Evolutionary conservation across 2,329 filamentous ascomycete species (phyloP).

Genomic region (Ilyonectria destructans): DNA sequence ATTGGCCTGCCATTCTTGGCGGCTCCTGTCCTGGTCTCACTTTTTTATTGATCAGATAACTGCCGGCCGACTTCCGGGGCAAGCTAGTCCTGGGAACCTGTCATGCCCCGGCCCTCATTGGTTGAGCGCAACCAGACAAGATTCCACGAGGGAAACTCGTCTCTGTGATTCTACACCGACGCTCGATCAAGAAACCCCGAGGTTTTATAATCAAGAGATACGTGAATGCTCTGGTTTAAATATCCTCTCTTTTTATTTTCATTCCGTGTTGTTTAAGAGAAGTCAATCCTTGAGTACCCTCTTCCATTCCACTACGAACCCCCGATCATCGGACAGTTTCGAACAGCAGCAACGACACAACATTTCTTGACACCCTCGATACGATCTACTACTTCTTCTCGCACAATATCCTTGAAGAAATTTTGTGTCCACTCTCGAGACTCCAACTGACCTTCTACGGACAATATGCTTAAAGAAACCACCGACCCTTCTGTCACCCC

Average conservation of each 20-base stretch:
- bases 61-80: not conserved
- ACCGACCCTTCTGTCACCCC: not conserved
- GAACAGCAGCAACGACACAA: not conserved
- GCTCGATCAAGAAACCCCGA: not conserved
- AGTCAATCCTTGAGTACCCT: not conserved
- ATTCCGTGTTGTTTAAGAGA: not conserved
- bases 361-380: not conserved
- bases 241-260: not conserved
- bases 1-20: not conserved
- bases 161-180: not conserved
- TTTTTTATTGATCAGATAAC: conserved; percentile 10
- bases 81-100: conserved; percentile 35
- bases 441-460: not conserved
- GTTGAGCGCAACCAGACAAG: not conserved
- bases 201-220: not conserved
- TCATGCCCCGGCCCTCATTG: conserved; percentile 47
- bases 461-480: not conserved
- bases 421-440: not conserved
- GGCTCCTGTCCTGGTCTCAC: not conserved
- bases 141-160: not conserved
- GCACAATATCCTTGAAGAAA: no score
- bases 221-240: no score
- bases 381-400: not conserved
- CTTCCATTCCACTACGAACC: not conserved
- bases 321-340: not conserved